These are phyloP conservation scores for Euphorbia tirucalli DNA, from an alignment of 345 rosid species.

Conservation along the genomic window DNA sequence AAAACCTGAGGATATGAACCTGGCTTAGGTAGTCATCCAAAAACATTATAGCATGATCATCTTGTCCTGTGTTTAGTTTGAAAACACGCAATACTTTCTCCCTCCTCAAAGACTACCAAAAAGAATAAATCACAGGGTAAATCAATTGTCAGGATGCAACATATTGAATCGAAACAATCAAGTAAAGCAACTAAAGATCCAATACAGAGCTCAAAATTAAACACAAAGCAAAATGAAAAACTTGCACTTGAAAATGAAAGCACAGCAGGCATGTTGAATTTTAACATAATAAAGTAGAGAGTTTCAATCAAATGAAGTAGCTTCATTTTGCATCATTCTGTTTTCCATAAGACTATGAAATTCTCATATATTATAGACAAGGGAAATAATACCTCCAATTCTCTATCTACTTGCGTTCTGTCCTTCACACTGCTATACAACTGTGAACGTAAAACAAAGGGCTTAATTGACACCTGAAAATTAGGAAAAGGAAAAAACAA, in stretches of 20 bases:
- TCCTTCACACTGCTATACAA: constrained; percentile 76
- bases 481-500: not conserved
- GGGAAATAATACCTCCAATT: constrained; percentile 55
- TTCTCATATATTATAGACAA: not conserved
- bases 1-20: constrained; percentile 32
- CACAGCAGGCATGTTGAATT: not conserved
- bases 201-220: not conserved
- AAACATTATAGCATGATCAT: constrained; percentile 87
- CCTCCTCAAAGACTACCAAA: constrained; percentile 64
- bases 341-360: not conserved
- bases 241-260: not conserved
- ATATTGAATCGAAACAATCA: not conserved
- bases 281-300: not conserved
- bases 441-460: constrained; percentile 82
- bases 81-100: constrained; percentile 71
- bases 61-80: constrained; percentile 82
- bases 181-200: not conserved
- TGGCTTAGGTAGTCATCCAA: constrained; percentile 75
- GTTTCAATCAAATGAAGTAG: not conserved
- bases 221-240: no score
- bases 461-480: constrained; percentile 61
- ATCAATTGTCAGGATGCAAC: not conserved
- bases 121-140: constrained; percentile 3
- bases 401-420: constrained; percentile 86
- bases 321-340: not conserved